Percentiles rank a stretch among this genome's conserved stretches.
Conservation (phyloP, 2,329 filamentous ascomycete genomes). For the Cryphonectria radicalis region DNA sequence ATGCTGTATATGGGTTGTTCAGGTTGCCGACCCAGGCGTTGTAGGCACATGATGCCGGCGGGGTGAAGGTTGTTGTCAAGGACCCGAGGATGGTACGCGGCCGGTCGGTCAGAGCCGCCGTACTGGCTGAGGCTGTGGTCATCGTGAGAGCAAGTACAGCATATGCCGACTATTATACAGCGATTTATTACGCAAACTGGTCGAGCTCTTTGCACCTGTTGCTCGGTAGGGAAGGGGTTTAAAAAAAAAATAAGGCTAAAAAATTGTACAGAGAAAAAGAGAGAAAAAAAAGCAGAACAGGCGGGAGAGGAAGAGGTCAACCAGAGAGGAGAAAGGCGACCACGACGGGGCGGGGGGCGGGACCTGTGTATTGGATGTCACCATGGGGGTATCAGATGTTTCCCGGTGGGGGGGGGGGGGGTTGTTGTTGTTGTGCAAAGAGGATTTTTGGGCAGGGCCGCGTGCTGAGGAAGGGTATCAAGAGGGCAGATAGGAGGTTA, state of each 20-base stretch:
- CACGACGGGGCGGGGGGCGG: not conserved
- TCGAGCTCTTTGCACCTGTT: not conserved
- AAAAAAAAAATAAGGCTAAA: not conserved
- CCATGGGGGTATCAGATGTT: not conserved
- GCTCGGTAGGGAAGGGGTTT: not conserved
- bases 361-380: not conserved
- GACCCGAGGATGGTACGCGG: slow-evolving; percentile 17
- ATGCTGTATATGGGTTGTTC: slow-evolving; percentile 13
- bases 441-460: not conserved
- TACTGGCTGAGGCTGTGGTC: not conserved
- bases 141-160: not conserved
- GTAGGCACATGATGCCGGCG: slow-evolving; percentile 10
- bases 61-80: slow-evolving; percentile 14
- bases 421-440: not conserved
- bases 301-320: not conserved
- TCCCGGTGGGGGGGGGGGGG: too few species aligned
- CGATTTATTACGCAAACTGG: not conserved
- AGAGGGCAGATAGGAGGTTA: not conserved
- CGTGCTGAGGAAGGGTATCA: not conserved
- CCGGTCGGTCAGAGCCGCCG: not conserved
- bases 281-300: not conserved
- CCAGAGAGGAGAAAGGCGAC: not conserved
- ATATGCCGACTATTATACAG: not conserved
- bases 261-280: not conserved
- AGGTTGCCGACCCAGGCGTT: slow-evolving; percentile 7